phyloP scores from a whole-genome alignment of 2,329 filamentous ascomycete genomes.

The Trichoderma sp. region DNA sequence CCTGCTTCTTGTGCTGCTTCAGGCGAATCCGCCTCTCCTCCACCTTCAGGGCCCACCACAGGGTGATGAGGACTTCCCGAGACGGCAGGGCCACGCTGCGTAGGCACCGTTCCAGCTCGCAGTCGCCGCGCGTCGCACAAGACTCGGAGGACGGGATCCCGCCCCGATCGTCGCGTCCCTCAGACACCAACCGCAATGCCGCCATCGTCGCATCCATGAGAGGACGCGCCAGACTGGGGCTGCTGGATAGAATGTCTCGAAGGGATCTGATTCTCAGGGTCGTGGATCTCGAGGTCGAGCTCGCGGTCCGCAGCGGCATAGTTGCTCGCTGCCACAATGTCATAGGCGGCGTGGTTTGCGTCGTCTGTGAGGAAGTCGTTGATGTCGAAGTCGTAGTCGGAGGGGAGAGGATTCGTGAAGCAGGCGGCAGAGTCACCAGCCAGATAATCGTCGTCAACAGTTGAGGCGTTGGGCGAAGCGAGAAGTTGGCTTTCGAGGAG shows the following conservation, averaged over 20 bases:
- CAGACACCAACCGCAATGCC: slow-evolving; percentile 71
- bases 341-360: slow-evolving; percentile 48
- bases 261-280: slow-evolving; percentile 64
- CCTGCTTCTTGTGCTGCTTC: slow-evolving; percentile 29
- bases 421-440: slow-evolving; percentile 59
- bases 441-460: slow-evolving; percentile 69
- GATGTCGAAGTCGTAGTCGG: slow-evolving; percentile 54
- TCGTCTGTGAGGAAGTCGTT: slow-evolving; percentile 60
- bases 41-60: slow-evolving; percentile 50
- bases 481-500: slow-evolving; percentile 75
- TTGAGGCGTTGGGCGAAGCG: slow-evolving; percentile 69
- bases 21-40: slow-evolving; percentile 44
- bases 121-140: slow-evolving; percentile 44
- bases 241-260: slow-evolving; percentile 70
- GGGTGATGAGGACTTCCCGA: slow-evolving; percentile 51
- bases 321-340: slow-evolving; percentile 53
- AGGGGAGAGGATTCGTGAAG: slow-evolving; percentile 42
- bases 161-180: slow-evolving; percentile 54
- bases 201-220: slow-evolving; percentile 72
- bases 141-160: slow-evolving; percentile 41
- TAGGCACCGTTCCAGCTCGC: slow-evolving; percentile 43
- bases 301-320: slow-evolving; percentile 57
- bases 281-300: slow-evolving; percentile 55
- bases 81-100: slow-evolving; percentile 48
- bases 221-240: slow-evolving; percentile 73